Percentiles rank a stretch among this genome's conserved stretches.
These are phyloP conservation scores for Saturnispora saitoi DNA, from an alignment of 805 yeast genomes.

Conservation along the genomic window DNA sequence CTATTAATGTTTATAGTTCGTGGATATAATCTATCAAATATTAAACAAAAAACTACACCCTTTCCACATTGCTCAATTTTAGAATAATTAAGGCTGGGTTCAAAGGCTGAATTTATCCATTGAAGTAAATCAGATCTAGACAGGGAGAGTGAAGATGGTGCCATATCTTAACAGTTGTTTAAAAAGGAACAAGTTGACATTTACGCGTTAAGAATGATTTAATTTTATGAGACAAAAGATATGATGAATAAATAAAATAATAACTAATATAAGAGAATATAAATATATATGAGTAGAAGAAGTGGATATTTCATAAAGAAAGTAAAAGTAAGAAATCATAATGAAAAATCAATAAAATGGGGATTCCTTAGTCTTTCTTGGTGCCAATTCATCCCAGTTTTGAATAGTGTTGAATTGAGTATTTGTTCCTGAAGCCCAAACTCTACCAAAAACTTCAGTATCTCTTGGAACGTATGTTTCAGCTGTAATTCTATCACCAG, in stretches of 20 bases:
- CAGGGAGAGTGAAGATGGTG: slow-evolving; percentile 39
- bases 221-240: not conserved
- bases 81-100: slow-evolving; percentile 41
- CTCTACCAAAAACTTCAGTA: slow-evolving; percentile 27
- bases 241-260: slow-evolving; percentile 1
- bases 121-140: slow-evolving; percentile 75
- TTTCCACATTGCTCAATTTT: slow-evolving; percentile 92
- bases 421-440: slow-evolving; percentile 22
- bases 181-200: not conserved
- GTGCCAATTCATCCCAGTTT: slow-evolving; percentile 23
- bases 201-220: not conserved
- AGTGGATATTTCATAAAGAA: not conserved
- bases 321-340: not conserved
- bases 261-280: not conserved
- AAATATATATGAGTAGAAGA: not conserved
- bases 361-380: slow-evolving; percentile 25
- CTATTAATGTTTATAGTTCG: slow-evolving; percentile 68
- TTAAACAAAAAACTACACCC: slow-evolving; percentile 92
- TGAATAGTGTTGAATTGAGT: slow-evolving; percentile 22
- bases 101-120: slow-evolving; percentile 75
- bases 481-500: slow-evolving; percentile 13
- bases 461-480: slow-evolving; percentile 18
- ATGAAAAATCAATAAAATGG: slow-evolving; percentile 15
- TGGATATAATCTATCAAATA: slow-evolving; percentile 74
- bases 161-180: not conserved